Percentiles rank a stretch among this genome's conserved stretches.
Conservation (phyloP, 1,284 basidiomycete genomes). For the Microbotryum saponariae region DNA sequence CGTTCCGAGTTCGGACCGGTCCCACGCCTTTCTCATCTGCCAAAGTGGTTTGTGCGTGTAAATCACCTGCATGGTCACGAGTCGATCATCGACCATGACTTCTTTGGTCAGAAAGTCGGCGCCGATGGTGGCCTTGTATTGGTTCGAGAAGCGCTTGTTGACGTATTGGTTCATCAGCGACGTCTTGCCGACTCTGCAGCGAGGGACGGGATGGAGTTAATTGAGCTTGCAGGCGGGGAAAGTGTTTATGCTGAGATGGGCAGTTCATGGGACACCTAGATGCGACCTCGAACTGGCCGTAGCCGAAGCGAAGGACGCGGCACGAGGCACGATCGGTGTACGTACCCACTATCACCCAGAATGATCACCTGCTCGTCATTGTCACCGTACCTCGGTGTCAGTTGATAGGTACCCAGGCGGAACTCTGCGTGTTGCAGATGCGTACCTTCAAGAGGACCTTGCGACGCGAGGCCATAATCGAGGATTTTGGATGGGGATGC, state of each 20-base stretch:
- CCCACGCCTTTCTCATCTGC: too few species aligned
- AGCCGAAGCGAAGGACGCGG: slow-evolving; percentile 7
- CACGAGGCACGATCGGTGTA: slow-evolving; percentile 2
- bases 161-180: slow-evolving; percentile 99
- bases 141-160: slow-evolving; percentile 98
- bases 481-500: too few species aligned
- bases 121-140: slow-evolving; percentile 85
- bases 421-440: too few species aligned
- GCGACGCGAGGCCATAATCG: slow-evolving; percentile 50
- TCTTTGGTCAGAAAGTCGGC: slow-evolving; percentile 77
- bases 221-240: neutral
- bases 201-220: neutral
- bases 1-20: too few species aligned
- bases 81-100: slow-evolving; percentile 94
- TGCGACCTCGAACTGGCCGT: neutral
- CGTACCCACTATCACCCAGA: slow-evolving; percentile 78
- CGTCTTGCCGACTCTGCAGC: slow-evolving; percentile 91
- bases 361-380: slow-evolving; percentile 72
- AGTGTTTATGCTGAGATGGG: neutral
- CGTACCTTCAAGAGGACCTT: slow-evolving; percentile 87
- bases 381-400: too few species aligned
- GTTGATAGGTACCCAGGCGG: too few species aligned
- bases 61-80: slow-evolving; percentile 95
- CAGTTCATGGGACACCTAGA: neutral
- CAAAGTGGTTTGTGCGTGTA: slow-evolving; percentile 6